phyloP scores from a whole-genome alignment of 129 eudicot genomes.

The Sambucus nigra region DNA sequence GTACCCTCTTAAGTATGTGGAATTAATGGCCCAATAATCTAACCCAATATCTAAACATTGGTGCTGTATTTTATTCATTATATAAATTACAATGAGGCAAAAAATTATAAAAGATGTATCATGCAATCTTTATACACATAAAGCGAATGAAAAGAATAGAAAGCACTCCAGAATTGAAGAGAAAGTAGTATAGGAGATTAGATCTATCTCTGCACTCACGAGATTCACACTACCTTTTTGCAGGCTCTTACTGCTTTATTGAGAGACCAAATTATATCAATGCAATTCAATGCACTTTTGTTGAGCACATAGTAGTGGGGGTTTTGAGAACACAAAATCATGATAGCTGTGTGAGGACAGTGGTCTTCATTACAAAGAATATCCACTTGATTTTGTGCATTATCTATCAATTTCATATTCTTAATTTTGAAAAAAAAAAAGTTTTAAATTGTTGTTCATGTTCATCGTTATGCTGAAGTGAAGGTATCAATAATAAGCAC shows the following conservation, averaged over 20 bases:
- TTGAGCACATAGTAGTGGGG: constrained; percentile 15
- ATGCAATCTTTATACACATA: background rate
- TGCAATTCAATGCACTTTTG: background rate
- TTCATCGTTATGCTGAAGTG: too few species aligned
- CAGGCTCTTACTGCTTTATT: background rate
- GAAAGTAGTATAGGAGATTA: constrained; percentile 1
- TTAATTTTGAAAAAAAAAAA: too few species aligned
- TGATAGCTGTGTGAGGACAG: constrained; percentile 3
- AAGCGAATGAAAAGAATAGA: background rate
- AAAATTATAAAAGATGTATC: background rate
- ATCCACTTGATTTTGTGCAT: too few species aligned
- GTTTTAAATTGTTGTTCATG: too few species aligned
- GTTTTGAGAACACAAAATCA: background rate
- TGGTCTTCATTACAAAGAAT: background rate
- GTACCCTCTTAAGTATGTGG: too few species aligned
- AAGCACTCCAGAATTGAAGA: constrained; percentile 1
- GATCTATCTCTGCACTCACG: background rate
- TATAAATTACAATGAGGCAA: too few species aligned
- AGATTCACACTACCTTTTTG: background rate
- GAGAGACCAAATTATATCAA: background rate
- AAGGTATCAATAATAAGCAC: too few species aligned
- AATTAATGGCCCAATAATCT: too few species aligned
- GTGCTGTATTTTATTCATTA: too few species aligned
- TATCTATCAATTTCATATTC: too few species aligned
- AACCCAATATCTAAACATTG: too few species aligned